A percentile compares a stretch with the other conserved stretches of the same genome.
Conservation (phyloP, 352 stramenopile species). For the Pythium oligandrum region DNA sequence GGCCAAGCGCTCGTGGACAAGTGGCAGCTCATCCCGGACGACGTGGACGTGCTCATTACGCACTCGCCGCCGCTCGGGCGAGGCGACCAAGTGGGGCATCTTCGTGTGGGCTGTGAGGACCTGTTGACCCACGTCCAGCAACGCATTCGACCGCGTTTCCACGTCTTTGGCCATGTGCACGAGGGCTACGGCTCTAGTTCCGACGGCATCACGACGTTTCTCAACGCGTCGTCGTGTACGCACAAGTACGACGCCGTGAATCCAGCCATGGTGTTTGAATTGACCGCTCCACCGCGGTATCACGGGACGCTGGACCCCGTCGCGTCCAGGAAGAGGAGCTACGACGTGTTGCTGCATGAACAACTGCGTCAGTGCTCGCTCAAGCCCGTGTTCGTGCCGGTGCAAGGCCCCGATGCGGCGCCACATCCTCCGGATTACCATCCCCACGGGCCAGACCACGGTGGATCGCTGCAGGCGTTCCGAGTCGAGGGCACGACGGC, state of each 20-base stretch:
- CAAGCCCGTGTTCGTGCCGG: constrained; percentile 43
- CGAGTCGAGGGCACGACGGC: constrained; percentile 63
- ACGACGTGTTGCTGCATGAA: constrained; percentile 55
- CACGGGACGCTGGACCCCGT: constrained; percentile 27
- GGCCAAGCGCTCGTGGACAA: constrained; percentile 32
- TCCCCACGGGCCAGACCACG: constrained; percentile 1
- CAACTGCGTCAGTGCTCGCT: constrained; percentile 60
- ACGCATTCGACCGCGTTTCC: constrained; percentile 60
- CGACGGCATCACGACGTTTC: constrained; percentile 75
- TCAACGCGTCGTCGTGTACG: constrained; percentile 83
- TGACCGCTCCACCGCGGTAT: constrained; percentile 10
- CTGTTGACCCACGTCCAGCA: constrained; percentile 63
- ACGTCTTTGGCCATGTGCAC: constrained; percentile 91
- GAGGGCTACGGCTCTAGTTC: constrained; percentile 72
- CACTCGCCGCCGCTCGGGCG: constrained; percentile 82
- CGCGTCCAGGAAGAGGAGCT: constrained; percentile 3
- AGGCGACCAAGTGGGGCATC: constrained; percentile 50
- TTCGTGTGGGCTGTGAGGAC: constrained; percentile 70
- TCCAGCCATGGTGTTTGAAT: constrained; percentile 52
- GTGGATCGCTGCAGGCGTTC: constrained; percentile 41
- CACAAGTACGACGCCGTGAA: constrained; percentile 76
- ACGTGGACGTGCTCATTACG: constrained; percentile 86
- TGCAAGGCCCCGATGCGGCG: background rate
- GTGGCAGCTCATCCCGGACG: constrained; percentile 46
- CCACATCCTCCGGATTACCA: background rate